These are phyloP conservation scores for Colletotrichum trifolii DNA, from an alignment of 2,329 filamentous ascomycete genomes.

Conservation along the genomic window DNA sequence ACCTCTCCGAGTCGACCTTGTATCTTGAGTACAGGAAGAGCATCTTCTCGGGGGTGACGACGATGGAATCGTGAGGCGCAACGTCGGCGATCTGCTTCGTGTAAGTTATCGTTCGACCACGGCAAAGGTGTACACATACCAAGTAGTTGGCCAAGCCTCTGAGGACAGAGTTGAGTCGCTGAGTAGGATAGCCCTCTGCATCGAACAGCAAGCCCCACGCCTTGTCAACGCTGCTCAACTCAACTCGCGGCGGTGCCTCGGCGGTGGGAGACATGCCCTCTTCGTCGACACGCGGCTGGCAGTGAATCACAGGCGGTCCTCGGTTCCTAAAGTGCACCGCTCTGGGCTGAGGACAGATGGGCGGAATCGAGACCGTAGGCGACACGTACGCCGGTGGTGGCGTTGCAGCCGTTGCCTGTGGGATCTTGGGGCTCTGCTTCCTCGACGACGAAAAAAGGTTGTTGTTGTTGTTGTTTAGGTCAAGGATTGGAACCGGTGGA, in stretches of 20 bases:
- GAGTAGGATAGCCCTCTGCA: slow-evolving; percentile 72
- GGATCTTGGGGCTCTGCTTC: slow-evolving; percentile 15
- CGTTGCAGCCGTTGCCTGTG: neutral
- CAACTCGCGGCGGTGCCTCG: slow-evolving; percentile 38
- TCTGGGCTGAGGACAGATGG: slow-evolving; percentile 17
- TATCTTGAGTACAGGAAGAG: slow-evolving; percentile 77
- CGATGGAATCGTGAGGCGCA: slow-evolving; percentile 54
- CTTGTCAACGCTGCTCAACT: slow-evolving; percentile 72
- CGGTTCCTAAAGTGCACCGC: slow-evolving; percentile 28
- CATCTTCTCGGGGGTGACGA: slow-evolving; percentile 82
- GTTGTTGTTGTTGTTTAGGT: neutral
- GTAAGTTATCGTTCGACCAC: neutral
- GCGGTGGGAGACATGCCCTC: slow-evolving; percentile 9
- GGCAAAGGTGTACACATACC: slow-evolving; percentile 56
- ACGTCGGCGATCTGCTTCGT: slow-evolving; percentile 45
- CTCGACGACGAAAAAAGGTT: slow-evolving; percentile 14
- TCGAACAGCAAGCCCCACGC: slow-evolving; percentile 84
- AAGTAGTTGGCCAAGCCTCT: slow-evolving; percentile 79
- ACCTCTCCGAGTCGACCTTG: slow-evolving; percentile 70
- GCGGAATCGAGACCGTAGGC: slow-evolving; percentile 8
- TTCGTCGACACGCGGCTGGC: slow-evolving; percentile 11
- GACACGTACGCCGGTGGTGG: neutral
- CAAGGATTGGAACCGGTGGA: slow-evolving; percentile 12
- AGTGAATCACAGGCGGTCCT: slow-evolving; percentile 27
- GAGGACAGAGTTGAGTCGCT: slow-evolving; percentile 76